Evolutionary conservation across 139 green algal genomes (phyloP), one percentile per base, ranked within the genome.

Genomic region (Marvania coccoides): DNA sequence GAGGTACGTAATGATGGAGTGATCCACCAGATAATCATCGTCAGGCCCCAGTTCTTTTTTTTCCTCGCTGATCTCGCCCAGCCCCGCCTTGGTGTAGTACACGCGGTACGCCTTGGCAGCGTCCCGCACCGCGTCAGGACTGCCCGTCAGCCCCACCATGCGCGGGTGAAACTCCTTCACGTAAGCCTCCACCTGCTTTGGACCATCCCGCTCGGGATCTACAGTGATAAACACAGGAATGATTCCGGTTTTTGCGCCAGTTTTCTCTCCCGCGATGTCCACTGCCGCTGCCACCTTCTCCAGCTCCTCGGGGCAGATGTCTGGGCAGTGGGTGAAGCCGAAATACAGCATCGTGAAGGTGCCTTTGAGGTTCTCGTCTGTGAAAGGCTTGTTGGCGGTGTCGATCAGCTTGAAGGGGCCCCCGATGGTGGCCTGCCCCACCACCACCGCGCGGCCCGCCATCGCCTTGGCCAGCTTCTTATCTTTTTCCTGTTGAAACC

Each of bases 1-100:
- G 8, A 97, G 74, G 77, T 98, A 98, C 31, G 87, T 92, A 72
- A 99, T 98, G 82, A 99, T 99, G 70, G 89, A 97, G 72, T 99
- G 94, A 66, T 99, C 94, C 8, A 99, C 84, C 31, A 99, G 76
- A 71, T 99, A 99, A 63, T 98, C 95, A 5, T 85, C 60, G 0
- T 47, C 46, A 34, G 58, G 57, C 33, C 87, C 81, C 31, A 34
- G 38, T n/a, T 51, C 55, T 12, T 54, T 13, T 15, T 47, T 63
- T 24, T 31, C 29, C 3, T 29, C 33, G 6, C 45, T 62, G 23
- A 51, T 64, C 4, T 69, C 42, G 48, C 54, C 76, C 34, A 14
- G 74, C 76, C 23, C 53, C 29, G 87, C 88, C 72, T 95, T 95
- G 58, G 58, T 88, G 71, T 89, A 95, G 77, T 98, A 98, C 40